Percentiles rank a stretch among this genome's conserved stretches.
Conservation (phyloP, 2,329 filamentous ascomycete genomes). For the Fusarium ambrosium region DNA sequence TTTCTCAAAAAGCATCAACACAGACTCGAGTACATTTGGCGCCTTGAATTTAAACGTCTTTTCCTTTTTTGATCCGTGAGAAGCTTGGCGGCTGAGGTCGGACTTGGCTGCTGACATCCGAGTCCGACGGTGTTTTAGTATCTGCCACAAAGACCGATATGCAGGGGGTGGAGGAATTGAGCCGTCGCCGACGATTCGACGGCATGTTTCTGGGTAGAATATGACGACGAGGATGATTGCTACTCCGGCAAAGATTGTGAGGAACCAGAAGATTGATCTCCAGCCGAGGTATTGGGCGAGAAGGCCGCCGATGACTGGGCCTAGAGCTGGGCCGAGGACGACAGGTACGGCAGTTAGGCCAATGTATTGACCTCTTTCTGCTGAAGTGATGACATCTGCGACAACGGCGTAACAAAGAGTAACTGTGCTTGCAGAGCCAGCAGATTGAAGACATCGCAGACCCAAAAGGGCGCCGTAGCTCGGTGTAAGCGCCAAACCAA, state of each 20-base stretch:
- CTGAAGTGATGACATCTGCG: constrained; percentile 72
- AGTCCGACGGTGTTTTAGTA: constrained; percentile 40
- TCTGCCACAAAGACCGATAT: constrained; percentile 54
- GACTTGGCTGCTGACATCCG: constrained; percentile 4
- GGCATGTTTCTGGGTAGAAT: constrained; percentile 68
- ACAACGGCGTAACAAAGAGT: constrained; percentile 71
- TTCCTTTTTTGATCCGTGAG: constrained; percentile 31
- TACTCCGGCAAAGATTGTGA: constrained; percentile 61
- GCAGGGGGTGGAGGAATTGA: constrained; percentile 57
- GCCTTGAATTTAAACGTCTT: constrained; percentile 53
- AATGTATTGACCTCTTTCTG: constrained; percentile 72
- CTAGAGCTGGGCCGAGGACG: constrained; percentile 63
- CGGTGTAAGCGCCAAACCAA: constrained; percentile 65
- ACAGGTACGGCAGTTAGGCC: constrained; percentile 63
- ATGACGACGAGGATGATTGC: constrained; percentile 59
- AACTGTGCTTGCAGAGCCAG: constrained; percentile 71
- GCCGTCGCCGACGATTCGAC: constrained; percentile 65
- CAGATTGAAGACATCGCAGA: constrained; percentile 68
- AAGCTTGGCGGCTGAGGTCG: constrained; percentile 22
- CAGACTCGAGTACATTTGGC: constrained; percentile 58
- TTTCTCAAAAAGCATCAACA: constrained; percentile 58
- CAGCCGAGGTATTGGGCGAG: constrained; percentile 70
- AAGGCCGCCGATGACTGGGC: constrained; percentile 71
- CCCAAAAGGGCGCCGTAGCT: constrained; percentile 65
- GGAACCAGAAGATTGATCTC: constrained; percentile 73